These are phyloP conservation scores for Sphagnum tenellum DNA, from an alignment of 225 moss, liverwort and hornwort species.

Conservation along the genomic window DNA sequence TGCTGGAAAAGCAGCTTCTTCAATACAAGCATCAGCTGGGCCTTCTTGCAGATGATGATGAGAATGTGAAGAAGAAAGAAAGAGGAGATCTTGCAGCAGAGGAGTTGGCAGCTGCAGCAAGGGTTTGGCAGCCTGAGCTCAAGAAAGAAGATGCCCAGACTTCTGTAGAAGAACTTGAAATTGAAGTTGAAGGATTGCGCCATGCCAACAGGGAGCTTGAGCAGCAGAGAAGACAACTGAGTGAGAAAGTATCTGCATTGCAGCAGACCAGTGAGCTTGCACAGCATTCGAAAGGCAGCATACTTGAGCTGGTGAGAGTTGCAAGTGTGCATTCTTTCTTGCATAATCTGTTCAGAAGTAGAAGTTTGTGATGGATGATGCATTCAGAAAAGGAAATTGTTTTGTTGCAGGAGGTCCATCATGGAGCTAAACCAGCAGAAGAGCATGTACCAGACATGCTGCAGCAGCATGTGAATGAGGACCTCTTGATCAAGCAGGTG, in stretches of 20 bases:
- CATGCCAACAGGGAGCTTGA: constrained; percentile 84
- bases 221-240: constrained; percentile 72
- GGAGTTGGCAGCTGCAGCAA: constrained; percentile 53
- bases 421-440: constrained; percentile 54
- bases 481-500: constrained; percentile 46
- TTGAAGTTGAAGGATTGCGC: constrained; percentile 69
- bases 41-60: constrained; percentile 42
- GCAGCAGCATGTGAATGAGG: constrained; percentile 58
- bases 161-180: constrained; percentile 58
- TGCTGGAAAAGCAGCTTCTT: constrained; percentile 55
- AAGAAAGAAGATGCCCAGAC: constrained; percentile 75
- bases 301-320: no score
- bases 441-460: constrained; percentile 44
- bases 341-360: no score
- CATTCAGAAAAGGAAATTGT: constrained; percentile 47
- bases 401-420: constrained; percentile 15
- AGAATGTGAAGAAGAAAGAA: constrained; percentile 25
- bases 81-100: constrained; percentile 52
- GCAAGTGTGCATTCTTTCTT: no score
- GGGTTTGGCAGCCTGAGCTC: constrained; percentile 42
- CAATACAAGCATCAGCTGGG: constrained; percentile 21
- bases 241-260: constrained; percentile 46
- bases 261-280: no score
- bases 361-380: not conserved
- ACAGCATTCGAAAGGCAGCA: no score